Evolutionary conservation across 495 filamentous ascomycete species (phyloP), one percentile per base, ranked within the genome.

Genomic region (Podospora bellae-mahoneyi): DNA sequence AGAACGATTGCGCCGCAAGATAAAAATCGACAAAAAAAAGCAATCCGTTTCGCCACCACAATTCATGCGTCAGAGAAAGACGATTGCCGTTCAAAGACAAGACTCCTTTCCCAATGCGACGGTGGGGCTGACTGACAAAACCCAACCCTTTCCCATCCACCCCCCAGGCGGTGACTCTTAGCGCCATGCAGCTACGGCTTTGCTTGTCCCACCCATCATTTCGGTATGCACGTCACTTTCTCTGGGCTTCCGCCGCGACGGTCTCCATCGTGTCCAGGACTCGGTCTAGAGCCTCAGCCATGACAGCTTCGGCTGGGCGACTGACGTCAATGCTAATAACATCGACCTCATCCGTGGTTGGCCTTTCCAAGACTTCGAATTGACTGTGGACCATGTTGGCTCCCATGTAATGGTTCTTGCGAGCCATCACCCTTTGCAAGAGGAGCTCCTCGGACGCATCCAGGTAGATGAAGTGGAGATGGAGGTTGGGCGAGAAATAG

Each of bases 321-420:
- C 85, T 85, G 54, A 95, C 94, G 79, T 97, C 91, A 58, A 99
- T 84, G 60, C 85, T 88, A 62, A 97, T 84, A 67, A 93, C 91
- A 79, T 99, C 95, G 73, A 84, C 86, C 81, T 99, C 96, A 44
- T 88, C 87, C 66, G 82, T 73, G 59, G 82, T 85, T 0, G 96
- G 96, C 73, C 90, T 88, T 78, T 99, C 93, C 19, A 99, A 84
- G 62, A 87, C 88, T 66, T 88, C 85, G 71, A 97, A 89, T 76
- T 99, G 96, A 75, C 91, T 94, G 65, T 90, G 89, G n/a, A 99
- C 93, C 96, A 99, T 99, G 64, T 88, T 87, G 68, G 91, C 91
- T 77, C 96, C 96, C 95, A 99, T 98, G 78, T 95, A 99, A 75
- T 99, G 96, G 61, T 88, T 86, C 79, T 93, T 76, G 70, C 94